Evolutionary conservation across 1,284 basidiomycete species (phyloP), one percentile per base, ranked within the genome.

Genomic region (Takashimella koratensis): DNA sequence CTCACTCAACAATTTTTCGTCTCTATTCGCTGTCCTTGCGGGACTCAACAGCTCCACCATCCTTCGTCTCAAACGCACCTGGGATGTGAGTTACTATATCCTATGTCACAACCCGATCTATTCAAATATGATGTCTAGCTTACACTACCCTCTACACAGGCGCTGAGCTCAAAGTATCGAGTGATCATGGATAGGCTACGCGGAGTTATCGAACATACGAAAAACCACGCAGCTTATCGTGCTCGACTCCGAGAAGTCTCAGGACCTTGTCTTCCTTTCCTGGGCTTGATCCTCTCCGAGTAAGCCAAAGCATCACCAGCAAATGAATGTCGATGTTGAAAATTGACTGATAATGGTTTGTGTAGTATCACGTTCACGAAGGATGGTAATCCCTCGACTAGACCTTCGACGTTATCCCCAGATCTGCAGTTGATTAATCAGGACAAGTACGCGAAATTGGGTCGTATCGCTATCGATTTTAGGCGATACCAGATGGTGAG

Each of bases 41-140:
- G 96, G 93, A 2, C 80, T 98, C 49, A 97, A 97, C 66, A 93
- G 90, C 6, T 89, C 93, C 26, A 92, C 93, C 4, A 93, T 99
- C 59, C 84, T 90, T 59, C 84, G 96, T 10, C 77, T 98, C 59
- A 92, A 93, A 68, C 84, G 92, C 48, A 98, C 96, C 2, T 98
- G 96, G 96, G 79, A 81, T 64, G 89, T 90, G 71, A 75, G 85
- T 80, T 3, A n/a, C n/a, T n/a, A n/a, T n/a, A n/a, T n/a, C n/a
- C n/a, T n/a, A n/a, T n/a, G n/a, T n/a, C n/a, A n/a, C n/a, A n/a
- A 10, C 20, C 4, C 36, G 43, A 13, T 12, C 0, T 44, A n/a
- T 44, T n/a, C n/a, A n/a, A n/a, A n/a, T n/a, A n/a, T n/a, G n/a
- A n/a, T n/a, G n/a, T n/a, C n/a, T n/a, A n/a, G n/a, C n/a, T n/a